Conservation (phyloP, 2,329 filamentous ascomycete genomes). For the Diaporthe aspalathi region DNA sequence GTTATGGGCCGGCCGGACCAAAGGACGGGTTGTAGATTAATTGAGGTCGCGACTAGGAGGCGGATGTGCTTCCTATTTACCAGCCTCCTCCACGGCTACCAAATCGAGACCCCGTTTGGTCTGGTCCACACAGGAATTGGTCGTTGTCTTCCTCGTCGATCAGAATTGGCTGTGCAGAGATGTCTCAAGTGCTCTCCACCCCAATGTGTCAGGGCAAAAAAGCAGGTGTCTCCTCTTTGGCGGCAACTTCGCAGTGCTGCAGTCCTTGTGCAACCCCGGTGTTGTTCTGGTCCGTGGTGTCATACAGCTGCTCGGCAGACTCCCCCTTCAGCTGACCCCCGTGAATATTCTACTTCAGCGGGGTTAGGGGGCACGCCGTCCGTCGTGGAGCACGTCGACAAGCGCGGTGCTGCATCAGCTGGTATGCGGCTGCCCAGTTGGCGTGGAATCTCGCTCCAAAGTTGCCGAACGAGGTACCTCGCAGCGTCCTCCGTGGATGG, state of each 20-base stretch:
- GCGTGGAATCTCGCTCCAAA: conserved; percentile 13
- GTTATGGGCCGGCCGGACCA: conserved; percentile 15
- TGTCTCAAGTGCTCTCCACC: conserved; percentile 43
- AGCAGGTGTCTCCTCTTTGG: conserved; percentile 32
- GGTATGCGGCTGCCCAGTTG: conserved; percentile 30
- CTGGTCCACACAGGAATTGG: conserved; percentile 28
- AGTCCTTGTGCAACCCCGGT: conserved; percentile 37
- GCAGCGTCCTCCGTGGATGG: conserved; percentile 13
- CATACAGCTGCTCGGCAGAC: conserved; percentile 27
- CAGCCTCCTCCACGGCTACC: conserved; percentile 31
- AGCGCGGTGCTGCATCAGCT: conserved; percentile 34
- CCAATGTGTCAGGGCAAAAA: conserved; percentile 19
- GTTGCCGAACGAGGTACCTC: conserved; percentile 20
- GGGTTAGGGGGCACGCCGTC: conserved; percentile 2
- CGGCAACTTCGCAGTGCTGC: conserved; percentile 38
- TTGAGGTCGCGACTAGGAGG: conserved; percentile 5
- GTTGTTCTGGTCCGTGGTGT: conserved; percentile 30
- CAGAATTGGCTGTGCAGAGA: conserved; percentile 67
- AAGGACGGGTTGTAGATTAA: conserved; percentile 1
- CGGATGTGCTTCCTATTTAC: conserved; percentile 27
- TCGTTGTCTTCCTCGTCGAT: conserved; percentile 52
- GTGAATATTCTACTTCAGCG: conserved; percentile 13
- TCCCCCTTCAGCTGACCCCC: conserved; percentile 12
- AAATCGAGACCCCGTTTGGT: conserved; percentile 32
- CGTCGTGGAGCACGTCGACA: conserved; percentile 32